A percentile compares a stretch with the other conserved stretches of the same genome.
These are phyloP conservation scores for Hemisphaericaspora lyxosophila DNA, from an alignment of 1,139 yeast genomes.

Conservation along the genomic window DNA sequence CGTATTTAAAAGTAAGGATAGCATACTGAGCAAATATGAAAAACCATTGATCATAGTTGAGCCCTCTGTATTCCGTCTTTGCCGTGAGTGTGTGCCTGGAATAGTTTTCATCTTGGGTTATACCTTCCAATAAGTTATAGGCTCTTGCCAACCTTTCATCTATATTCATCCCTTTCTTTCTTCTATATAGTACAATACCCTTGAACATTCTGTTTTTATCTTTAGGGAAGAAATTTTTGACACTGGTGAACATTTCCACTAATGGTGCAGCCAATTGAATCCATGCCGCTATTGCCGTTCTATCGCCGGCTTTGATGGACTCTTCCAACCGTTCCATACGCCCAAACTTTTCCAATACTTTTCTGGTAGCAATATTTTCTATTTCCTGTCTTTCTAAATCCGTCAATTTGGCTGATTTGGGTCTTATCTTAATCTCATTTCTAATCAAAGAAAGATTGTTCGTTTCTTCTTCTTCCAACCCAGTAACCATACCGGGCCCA, in stretches of 20 bases:
- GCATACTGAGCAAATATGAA: slow-evolving; percentile 78
- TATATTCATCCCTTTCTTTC: slow-evolving; percentile 60
- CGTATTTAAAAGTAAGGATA: slow-evolving; percentile 60
- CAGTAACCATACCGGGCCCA: slow-evolving; percentile 13
- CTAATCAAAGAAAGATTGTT: slow-evolving; percentile 24
- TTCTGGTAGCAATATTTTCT: slow-evolving; percentile 57
- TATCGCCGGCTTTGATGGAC: slow-evolving; percentile 53
- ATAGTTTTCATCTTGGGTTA: slow-evolving; percentile 37
- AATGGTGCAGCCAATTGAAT: slow-evolving; percentile 79
- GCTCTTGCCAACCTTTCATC: slow-evolving; percentile 73
- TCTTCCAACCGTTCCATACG: slow-evolving; percentile 60
- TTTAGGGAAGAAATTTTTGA: slow-evolving; percentile 73
- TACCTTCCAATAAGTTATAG: slow-evolving; percentile 65
- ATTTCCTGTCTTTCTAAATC: slow-evolving; percentile 58
- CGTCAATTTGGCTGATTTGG: slow-evolving; percentile 36
- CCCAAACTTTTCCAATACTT: slow-evolving; percentile 64
- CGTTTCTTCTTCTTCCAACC: slow-evolving; percentile 13
- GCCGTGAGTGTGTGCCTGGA: slow-evolving; percentile 43
- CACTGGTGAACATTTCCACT: slow-evolving; percentile 76
- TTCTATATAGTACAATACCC: slow-evolving; percentile 63
- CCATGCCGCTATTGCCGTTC: slow-evolving; percentile 75
- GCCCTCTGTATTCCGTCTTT: slow-evolving; percentile 65
- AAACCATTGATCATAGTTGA: slow-evolving; percentile 81
- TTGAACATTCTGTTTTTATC: slow-evolving; percentile 69
- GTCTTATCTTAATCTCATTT: slow-evolving; percentile 20